Evolutionary conservation across 2,329 filamentous ascomycete genomes (phyloP).

Genomic region (Aspergillus sojae): DNA sequence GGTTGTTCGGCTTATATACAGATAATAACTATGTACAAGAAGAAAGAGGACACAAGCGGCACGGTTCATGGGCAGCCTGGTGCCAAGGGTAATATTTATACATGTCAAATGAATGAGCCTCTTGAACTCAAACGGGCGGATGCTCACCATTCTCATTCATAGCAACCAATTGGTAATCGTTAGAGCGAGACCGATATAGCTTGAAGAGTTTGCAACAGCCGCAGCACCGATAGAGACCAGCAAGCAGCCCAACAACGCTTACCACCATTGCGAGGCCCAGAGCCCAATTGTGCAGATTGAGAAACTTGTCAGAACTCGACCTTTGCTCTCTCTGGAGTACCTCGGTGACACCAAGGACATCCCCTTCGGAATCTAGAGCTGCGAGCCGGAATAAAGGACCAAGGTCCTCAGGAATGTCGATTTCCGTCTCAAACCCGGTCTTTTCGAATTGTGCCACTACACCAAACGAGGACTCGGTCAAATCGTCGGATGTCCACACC

Average conservation of each 20-base stretch:
- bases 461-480: constrained; percentile 17
- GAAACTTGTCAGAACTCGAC: neutral
- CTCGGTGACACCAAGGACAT: constrained; percentile 20
- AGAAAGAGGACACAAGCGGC: neutral
- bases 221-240: constrained; percentile 17
- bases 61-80: neutral
- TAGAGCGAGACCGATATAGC: constrained; percentile 10
- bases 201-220: constrained; percentile 7
- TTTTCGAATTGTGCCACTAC: constrained; percentile 24
- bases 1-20: neutral
- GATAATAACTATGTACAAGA: neutral
- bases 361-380: constrained; percentile 22
- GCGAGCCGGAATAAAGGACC: constrained; percentile 22
- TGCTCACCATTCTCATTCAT: constrained; percentile 13
- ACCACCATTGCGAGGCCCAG: constrained; percentile 16
- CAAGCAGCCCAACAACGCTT: constrained; percentile 15
- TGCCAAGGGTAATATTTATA: neutral
- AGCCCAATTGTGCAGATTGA: constrained; percentile 20
- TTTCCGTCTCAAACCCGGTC: constrained; percentile 35
- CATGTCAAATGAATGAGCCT: neutral
- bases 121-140: neutral
- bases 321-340: constrained; percentile 15
- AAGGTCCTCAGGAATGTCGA: constrained; percentile 22
- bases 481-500: constrained; percentile 17
- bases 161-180: constrained; percentile 20